These are phyloP conservation scores for Blastomyces percursus DNA, from an alignment of 2,329 filamentous ascomycete species.

Conservation along the genomic window DNA sequence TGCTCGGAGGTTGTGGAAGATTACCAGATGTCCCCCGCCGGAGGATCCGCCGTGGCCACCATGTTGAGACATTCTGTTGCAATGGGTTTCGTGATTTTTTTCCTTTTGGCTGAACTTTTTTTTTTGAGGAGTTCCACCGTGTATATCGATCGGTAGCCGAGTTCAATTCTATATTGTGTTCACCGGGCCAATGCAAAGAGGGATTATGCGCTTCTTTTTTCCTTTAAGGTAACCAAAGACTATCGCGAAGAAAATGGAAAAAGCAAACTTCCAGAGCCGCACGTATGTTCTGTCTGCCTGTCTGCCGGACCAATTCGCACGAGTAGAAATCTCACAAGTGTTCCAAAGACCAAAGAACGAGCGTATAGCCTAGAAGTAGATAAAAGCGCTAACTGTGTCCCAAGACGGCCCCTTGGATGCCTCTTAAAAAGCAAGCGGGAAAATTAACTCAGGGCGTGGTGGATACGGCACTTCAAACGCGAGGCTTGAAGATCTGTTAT, in stretches of 20 bases:
- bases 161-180: neutral
- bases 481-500: neutral
- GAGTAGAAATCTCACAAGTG: neutral
- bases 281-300: neutral
- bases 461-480: neutral
- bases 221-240: neutral
- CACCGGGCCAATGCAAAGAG: neutral
- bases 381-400: neutral
- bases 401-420: too few relatives aligned
- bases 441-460: neutral
- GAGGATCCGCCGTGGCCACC: constrained; percentile 5
- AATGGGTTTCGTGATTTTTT: neutral
- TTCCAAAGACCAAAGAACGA: neutral
- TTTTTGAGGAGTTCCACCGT: neutral
- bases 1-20: constrained; percentile 40
- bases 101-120: neutral
- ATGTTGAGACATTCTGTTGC: constrained; percentile 5
- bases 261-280: neutral
- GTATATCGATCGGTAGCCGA: neutral
- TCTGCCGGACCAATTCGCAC: neutral
- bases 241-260: neutral
- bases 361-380: neutral
- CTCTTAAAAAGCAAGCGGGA: neutral
- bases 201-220: too few relatives aligned
- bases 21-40: constrained; percentile 21